phyloP scores from a whole-genome alignment of 306 rosid species.

The Mimosa pudica region DNA sequence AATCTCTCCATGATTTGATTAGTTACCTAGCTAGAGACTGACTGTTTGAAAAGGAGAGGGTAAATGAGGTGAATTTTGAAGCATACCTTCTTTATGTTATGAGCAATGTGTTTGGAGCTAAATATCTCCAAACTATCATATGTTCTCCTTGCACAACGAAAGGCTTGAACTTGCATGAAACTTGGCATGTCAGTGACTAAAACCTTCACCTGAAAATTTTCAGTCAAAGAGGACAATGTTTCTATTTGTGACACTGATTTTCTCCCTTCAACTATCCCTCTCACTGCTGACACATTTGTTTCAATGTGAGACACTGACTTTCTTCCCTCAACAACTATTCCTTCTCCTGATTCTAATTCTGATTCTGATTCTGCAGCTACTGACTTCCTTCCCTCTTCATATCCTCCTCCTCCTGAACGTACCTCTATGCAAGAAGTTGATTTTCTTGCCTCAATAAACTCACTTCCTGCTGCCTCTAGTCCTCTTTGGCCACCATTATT shows the following conservation, averaged over 20 bases:
- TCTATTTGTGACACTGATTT: conserved; percentile 90
- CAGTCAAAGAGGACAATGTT: conserved; percentile 59
- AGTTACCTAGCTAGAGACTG: background rate
- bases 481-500: conserved; percentile 32
- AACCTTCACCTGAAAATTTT: conserved; percentile 79
- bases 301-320: conserved; percentile 18
- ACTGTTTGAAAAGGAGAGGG: background rate
- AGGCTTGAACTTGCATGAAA: conserved; percentile 92
- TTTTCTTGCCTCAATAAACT: conserved; percentile 45
- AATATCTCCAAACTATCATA: conserved; percentile 80
- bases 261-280: conserved; percentile 51
- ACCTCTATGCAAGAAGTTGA: conserved; percentile 46
- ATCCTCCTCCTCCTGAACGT: conserved; percentile 36
- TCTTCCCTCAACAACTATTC: background rate
- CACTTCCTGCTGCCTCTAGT: conserved; percentile 20
- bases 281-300: conserved; percentile 15
- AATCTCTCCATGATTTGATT: background rate
- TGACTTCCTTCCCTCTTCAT: conserved; percentile 48
- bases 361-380: conserved; percentile 36
- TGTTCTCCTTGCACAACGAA: conserved; percentile 78
- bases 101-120: conserved; percentile 78
- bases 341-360: conserved; percentile 22
- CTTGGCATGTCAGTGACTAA: conserved; percentile 89
- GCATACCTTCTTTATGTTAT: conserved; percentile 83
- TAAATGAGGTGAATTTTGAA: conserved; percentile 3